A percentile compares a stretch with the other conserved stretches of the same genome.
Conservation (phyloP, 78 protist genomes). For the Dictyostelium discoideum region DNA sequence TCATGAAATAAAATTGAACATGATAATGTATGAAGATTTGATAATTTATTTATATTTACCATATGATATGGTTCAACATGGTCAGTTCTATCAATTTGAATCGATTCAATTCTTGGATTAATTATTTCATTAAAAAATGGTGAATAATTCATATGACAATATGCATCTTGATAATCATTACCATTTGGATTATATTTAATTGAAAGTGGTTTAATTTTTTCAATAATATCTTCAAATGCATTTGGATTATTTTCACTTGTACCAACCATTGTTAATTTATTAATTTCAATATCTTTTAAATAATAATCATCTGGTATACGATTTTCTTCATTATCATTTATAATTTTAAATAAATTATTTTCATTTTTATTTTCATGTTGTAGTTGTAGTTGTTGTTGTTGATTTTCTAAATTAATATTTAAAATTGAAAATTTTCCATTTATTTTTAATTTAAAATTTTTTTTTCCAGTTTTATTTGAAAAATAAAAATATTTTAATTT, state of each 20-base stretch:
- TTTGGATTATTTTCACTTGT: neutral
- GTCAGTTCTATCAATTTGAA: neutral
- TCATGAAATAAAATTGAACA: neutral
- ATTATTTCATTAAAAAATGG: neutral
- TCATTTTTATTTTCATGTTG: neutral
- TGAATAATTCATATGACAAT: neutral
- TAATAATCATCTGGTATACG: neutral
- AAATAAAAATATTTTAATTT: neutral
- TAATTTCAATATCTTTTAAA: neutral
- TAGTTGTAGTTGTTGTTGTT: neutral
- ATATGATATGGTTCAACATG: neutral
- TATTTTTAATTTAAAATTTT: neutral
- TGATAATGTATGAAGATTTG: neutral
- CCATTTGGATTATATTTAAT: slow-evolving; percentile 6
- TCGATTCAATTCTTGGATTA: neutral
- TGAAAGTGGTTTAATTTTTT: neutral
- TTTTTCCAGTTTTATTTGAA: neutral
- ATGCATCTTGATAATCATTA: neutral
- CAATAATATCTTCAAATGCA: neutral
- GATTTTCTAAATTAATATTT: neutral
- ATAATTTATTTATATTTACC: neutral
- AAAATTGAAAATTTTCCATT: neutral
- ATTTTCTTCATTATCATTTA: neutral
- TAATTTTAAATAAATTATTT: neutral
- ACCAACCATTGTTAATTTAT: neutral